A percentile compares a stretch with the other conserved stretches of the same genome.
These are phyloP conservation scores for Dendrocalamus sinicus DNA, from an alignment of 176 grass and related monocot genomes.

Conservation along the genomic window DNA sequence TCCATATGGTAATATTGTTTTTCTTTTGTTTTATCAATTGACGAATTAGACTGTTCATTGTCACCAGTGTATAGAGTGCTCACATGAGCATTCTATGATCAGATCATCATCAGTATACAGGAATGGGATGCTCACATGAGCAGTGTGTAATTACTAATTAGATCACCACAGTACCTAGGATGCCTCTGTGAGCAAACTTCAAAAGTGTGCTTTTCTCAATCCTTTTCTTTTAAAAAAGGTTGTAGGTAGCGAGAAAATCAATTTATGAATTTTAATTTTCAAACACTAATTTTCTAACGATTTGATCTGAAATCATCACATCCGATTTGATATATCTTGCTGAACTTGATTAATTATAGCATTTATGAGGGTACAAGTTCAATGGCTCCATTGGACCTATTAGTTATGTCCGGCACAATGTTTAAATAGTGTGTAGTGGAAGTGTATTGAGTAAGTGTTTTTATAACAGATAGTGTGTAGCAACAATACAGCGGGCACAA, in stretches of 20 bases:
- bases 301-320: background rate
- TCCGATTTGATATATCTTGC: slow-evolving; percentile 13
- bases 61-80: slow-evolving; percentile 11
- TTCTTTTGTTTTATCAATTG: background rate
- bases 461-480: background rate
- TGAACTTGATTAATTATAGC: slow-evolving; percentile 22
- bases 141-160: background rate
- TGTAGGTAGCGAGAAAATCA: background rate
- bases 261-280: background rate
- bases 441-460: background rate
- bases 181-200: background rate
- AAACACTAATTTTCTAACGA: background rate
- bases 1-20: slow-evolving; percentile 73
- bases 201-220: background rate
- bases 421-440: background rate
- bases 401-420: slow-evolving; percentile 2
- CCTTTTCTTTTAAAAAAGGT: background rate
- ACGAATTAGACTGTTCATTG: background rate
- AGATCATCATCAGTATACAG: background rate
- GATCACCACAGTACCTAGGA: background rate
- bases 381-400: background rate
- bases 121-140: background rate
- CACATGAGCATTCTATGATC: background rate
- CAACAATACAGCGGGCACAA: background rate
- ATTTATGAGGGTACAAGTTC: slow-evolving; percentile 13